A percentile compares a stretch with the other conserved stretches of the same genome.
Evolutionary conservation across 164 flowering plant genomes (phyloP).

Genomic region (Chloranthus sessilifolius): DNA sequence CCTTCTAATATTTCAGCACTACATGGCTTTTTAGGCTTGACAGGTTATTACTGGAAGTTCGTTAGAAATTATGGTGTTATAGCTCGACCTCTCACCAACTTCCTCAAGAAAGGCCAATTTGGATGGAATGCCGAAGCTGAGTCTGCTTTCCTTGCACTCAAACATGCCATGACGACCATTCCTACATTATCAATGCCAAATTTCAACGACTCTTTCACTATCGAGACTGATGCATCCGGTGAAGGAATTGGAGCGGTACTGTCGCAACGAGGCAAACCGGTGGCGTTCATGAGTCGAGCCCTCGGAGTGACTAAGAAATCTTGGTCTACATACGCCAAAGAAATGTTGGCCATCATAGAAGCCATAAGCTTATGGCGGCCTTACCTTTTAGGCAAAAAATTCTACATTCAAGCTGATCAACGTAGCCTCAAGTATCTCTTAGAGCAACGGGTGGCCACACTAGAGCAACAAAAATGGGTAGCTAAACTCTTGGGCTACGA

Average conservation of each 20-base stretch:
- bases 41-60: slow-evolving; percentile 8
- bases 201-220: not conserved
- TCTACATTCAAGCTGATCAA: not conserved
- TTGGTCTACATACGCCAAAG: slow-evolving; percentile 1
- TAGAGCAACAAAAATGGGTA: not conserved
- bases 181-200: not conserved
- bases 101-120: slow-evolving; percentile 4
- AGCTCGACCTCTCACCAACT: not conserved
- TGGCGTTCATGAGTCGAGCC: slow-evolving; percentile 4
- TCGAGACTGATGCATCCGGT: slow-evolving; percentile 1
- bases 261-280: not conserved
- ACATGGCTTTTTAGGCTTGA: slow-evolving; percentile 4
- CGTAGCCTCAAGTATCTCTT: too few relatives aligned
- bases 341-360: not conserved
- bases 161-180: not conserved
- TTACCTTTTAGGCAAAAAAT: slow-evolving; percentile 3
- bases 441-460: not conserved
- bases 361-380: not conserved
- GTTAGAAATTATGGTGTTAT: not conserved
- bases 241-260: slow-evolving; percentile 3
- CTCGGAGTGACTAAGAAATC: not conserved
- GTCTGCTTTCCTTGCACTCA: not conserved
- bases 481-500: slow-evolving; percentile 4
- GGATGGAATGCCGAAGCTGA: not conserved
- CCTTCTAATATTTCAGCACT: not conserved